Evolutionary conservation across 73 alveolate genomes (phyloP).

Genomic region (Paramecium caudatum): DNA sequence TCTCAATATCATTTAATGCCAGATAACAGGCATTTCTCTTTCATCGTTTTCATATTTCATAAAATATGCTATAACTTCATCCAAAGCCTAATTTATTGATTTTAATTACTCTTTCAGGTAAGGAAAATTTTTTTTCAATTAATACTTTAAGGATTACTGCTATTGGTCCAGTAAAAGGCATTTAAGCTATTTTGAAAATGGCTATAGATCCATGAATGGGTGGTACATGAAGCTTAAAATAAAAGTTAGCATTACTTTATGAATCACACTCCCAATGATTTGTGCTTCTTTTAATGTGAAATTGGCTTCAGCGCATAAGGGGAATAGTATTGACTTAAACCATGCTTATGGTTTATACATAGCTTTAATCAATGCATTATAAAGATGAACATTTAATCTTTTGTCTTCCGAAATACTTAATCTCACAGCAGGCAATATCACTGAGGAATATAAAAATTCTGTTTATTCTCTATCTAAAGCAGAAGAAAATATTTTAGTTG

Average conservation of each 20-base stretch:
- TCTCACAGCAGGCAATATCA: slow-evolving; percentile 90
- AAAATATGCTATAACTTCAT: slow-evolving; percentile 90
- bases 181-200: slow-evolving; percentile 86
- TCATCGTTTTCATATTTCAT: slow-evolving; percentile 78
- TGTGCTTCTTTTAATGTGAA: slow-evolving; percentile 96
- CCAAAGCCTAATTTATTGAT: slow-evolving; percentile 69
- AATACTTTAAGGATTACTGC: slow-evolving; percentile 93
- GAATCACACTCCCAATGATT: slow-evolving; percentile 91
- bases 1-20: slow-evolving; percentile 92
- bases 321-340: slow-evolving; percentile 95
- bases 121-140: slow-evolving; percentile 93
- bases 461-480: slow-evolving; percentile 85
- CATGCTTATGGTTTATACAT: slow-evolving; percentile 96
- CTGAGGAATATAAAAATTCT: slow-evolving; percentile 87
- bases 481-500: slow-evolving; percentile 91
- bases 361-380: slow-evolving; percentile 93
- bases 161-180: slow-evolving; percentile 86
- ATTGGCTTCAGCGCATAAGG: slow-evolving; percentile 86
- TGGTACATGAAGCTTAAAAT: slow-evolving; percentile 83
- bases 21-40: slow-evolving; percentile 93
- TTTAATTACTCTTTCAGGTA: slow-evolving; percentile 87
- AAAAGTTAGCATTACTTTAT: slow-evolving; percentile 70
- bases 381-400: slow-evolving; percentile 93
- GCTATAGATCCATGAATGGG: slow-evolving; percentile 95
- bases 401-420: slow-evolving; percentile 88